A percentile compares a stretch with the other conserved stretches of the same genome.
These are phyloP conservation scores for Chalciporus chontae DNA, from an alignment of 768 basidiomycete species.

Conservation along the genomic window DNA sequence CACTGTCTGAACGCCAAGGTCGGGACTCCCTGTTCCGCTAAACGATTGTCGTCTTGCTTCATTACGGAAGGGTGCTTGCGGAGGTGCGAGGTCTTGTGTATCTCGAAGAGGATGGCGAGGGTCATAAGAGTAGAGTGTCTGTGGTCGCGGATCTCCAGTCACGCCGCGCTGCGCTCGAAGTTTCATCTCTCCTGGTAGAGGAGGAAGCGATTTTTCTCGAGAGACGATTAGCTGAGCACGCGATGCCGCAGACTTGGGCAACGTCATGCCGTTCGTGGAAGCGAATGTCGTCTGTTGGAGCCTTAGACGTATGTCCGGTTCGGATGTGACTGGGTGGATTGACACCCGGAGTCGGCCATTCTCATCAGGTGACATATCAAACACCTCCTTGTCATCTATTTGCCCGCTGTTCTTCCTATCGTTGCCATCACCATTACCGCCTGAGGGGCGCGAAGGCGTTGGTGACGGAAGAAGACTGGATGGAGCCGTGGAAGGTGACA, in stretches of 20 bases:
- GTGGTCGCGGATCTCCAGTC: slow-evolving; percentile 50
- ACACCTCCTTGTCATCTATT: slow-evolving; percentile 43
- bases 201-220: slow-evolving; percentile 76
- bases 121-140: slow-evolving; percentile 63
- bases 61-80: slow-evolving; percentile 59
- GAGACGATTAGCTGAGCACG: slow-evolving; percentile 27
- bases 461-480: slow-evolving; percentile 76
- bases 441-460: slow-evolving; percentile 64
- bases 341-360: slow-evolving; percentile 36
- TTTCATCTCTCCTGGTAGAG: slow-evolving; percentile 59
- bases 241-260: slow-evolving; percentile 20
- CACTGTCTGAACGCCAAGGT: slow-evolving; percentile 48
- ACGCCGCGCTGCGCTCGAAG: slow-evolving; percentile 35
- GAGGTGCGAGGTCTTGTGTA: slow-evolving; percentile 52
- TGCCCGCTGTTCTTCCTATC: slow-evolving; percentile 39
- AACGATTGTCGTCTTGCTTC: slow-evolving; percentile 76
- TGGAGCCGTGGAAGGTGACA: slow-evolving; percentile 73
- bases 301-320: slow-evolving; percentile 57
- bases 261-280: slow-evolving; percentile 29
- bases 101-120: slow-evolving; percentile 45
- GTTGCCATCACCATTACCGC: slow-evolving; percentile 51
- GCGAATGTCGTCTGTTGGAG: slow-evolving; percentile 35
- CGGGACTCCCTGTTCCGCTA: slow-evolving; percentile 58
- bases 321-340: slow-evolving; percentile 55
- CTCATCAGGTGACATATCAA: slow-evolving; percentile 27